phyloP scores from a whole-genome alignment of 192 early-diverging fungal genomes.

The Linnemannia exigua region DNA sequence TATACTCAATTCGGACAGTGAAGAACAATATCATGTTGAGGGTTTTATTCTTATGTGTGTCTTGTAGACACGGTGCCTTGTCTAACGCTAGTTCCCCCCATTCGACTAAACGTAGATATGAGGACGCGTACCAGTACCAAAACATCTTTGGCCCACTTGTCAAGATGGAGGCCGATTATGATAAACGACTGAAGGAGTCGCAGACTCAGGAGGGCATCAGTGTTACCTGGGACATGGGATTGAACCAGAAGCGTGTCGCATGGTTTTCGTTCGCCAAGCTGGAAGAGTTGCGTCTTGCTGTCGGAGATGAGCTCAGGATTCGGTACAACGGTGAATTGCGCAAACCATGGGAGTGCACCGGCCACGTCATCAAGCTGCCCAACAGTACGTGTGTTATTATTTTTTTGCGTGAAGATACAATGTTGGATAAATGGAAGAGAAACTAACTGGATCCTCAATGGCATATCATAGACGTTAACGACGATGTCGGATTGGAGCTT shows the following conservation, averaged over 20 bases:
- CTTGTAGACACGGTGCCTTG: not conserved
- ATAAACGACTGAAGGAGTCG: slow-evolving; percentile 88
- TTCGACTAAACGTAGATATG: slow-evolving; percentile 71
- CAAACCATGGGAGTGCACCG: slow-evolving; percentile 87
- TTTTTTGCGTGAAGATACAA: not conserved
- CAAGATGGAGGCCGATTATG: slow-evolving; percentile 95
- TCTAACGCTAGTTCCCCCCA: not conserved
- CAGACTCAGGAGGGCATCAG: slow-evolving; percentile 96
- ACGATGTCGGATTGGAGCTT: slow-evolving; percentile 97
- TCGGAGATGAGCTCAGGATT: slow-evolving; percentile 95
- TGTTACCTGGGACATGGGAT: slow-evolving; percentile 97
- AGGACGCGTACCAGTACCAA: slow-evolving; percentile 98
- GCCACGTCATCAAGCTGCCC: slow-evolving; percentile 96
- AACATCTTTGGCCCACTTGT: slow-evolving; percentile 96
- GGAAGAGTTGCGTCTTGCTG: slow-evolving; percentile 93
- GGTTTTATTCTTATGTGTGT: not conserved
- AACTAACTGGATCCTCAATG: not conserved
- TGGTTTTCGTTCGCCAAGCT: slow-evolving; percentile 95
- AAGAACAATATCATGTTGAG: not conserved
- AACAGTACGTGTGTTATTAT: slow-evolving; percentile 74
- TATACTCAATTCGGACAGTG: slow-evolving; percentile 39
- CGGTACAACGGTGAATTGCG: slow-evolving; percentile 90
- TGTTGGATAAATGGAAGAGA: no score
- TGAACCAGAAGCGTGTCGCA: slow-evolving; percentile 93
- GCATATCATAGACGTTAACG: slow-evolving; percentile 74